phyloP scores from a whole-genome alignment of 768 basidiomycete species.

The Serendipita sp. region DNA sequence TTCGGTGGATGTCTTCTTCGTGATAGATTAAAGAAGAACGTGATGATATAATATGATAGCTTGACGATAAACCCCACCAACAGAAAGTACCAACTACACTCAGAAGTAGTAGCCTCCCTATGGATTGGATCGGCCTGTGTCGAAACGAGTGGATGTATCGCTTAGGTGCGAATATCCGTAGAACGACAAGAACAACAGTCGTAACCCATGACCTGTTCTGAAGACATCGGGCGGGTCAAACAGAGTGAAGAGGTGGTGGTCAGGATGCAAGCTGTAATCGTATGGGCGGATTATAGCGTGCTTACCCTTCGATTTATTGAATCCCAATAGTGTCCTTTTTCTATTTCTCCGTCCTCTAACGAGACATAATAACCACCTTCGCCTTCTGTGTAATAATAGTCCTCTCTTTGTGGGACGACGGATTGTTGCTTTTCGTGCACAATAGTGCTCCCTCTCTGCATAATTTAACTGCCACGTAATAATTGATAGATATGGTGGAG shows the following conservation, averaged over 20 bases:
- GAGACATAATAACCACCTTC: too few relatives aligned
- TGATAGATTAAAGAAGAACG: constrained; percentile 56
- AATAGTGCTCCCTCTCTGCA: background rate
- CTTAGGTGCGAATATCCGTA: background rate
- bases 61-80: background rate
- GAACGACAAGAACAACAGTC: background rate
- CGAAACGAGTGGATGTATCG: background rate
- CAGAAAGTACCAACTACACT: background rate
- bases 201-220: background rate
- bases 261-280: background rate
- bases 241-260: too few relatives aligned
- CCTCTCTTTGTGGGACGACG: too few relatives aligned
- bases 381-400: too few relatives aligned
- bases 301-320: background rate
- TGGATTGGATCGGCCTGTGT: constrained; percentile 3
- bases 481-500: background rate
- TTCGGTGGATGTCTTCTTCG: constrained; percentile 65
- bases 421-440: too few relatives aligned
- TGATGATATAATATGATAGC: background rate
- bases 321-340: background rate
- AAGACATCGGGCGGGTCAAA: background rate
- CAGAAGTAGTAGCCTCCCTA: background rate
- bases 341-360: background rate
- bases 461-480: background rate
- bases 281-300: background rate